These are phyloP conservation scores for Zygosaccharomyces pseudobailii DNA, from an alignment of 1,139 yeast genomes.

Conservation along the genomic window DNA sequence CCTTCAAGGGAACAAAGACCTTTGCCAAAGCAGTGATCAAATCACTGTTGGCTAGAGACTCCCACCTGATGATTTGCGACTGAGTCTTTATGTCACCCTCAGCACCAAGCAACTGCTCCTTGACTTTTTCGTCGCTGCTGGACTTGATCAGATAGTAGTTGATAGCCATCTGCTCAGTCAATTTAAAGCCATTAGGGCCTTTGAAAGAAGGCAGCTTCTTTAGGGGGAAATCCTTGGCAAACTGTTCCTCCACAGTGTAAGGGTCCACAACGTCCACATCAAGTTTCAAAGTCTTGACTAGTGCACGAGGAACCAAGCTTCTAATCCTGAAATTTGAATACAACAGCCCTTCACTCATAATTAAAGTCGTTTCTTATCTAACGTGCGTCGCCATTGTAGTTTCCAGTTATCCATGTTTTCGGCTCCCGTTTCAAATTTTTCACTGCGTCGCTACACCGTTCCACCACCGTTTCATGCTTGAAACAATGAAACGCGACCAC, in stretches of 20 bases:
- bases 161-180: constrained; percentile 74
- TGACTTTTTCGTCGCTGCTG: constrained; percentile 27
- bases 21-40: constrained; percentile 43
- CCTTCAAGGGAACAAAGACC: constrained; percentile 43
- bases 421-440: constrained; percentile 2
- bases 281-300: constrained; percentile 65
- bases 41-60: constrained; percentile 77
- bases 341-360: constrained; percentile 67
- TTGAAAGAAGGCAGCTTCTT: constrained; percentile 68
- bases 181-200: constrained; percentile 72
- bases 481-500: constrained; percentile 2
- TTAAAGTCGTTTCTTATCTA: not conserved
- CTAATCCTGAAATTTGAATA: constrained; percentile 49
- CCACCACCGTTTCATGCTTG: constrained; percentile 3
- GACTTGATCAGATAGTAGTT: constrained; percentile 38
- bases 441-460: constrained; percentile 2
- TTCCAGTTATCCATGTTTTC: not conserved
- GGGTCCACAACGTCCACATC: constrained; percentile 50
- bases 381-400: not conserved
- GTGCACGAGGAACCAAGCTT: constrained; percentile 51
- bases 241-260: constrained; percentile 39
- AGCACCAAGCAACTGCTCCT: constrained; percentile 50
- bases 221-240: constrained; percentile 57
- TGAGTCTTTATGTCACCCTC: constrained; percentile 50
- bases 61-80: constrained; percentile 73